Evolutionary conservation across 2,329 filamentous ascomycete genomes (phyloP), one percentile per base, ranked within the genome.

Genomic region (Coniella lustricola): DNA sequence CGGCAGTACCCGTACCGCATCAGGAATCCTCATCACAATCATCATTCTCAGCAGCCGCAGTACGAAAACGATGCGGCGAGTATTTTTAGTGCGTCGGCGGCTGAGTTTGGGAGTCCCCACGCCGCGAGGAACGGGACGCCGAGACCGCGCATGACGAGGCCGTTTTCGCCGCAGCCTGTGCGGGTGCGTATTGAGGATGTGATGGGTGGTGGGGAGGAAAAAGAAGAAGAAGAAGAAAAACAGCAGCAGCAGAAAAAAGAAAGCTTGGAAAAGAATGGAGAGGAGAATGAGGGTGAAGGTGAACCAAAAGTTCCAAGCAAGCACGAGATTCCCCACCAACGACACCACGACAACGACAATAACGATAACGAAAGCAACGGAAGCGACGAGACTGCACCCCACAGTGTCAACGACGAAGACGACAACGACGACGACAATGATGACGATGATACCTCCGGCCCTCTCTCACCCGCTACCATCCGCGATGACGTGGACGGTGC

Each of bases 151-250:
- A 75, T 73, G 14, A 72, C 75, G 16, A 62, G 80, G 29, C 79
- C 79, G 0, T 84, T 84, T 56, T 81, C 77, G 14, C 81, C 81
- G 2, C 76, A 78, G 57, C 79, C 63, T 7, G 50, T 66, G 29
- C 51, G 55, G 9, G 55, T 67, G 10, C 63, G 62, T 49, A 60
- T 63, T 9, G 60, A 63, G n/a, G 59, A 62, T 12, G 53, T 65
- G 46, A 46, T 65, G 56, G 33, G 50, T 54, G 40, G 18, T 16
- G 22, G 51, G 55, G 56, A 12, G n/a, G 4, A 48, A 51, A 20
- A 60, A 50, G 9, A 55, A 57, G 5, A 50, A 51, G 7, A 45
- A 48, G 22, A 51, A 50, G 18, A 48, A 41, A 31, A n/a, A n/a
- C n/a, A n/a, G n/a, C n/a, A n/a, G n/a, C n/a, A n/a, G n/a, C n/a